Base-by-base conservation (phyloP, 805 yeast genomes). In the Candida krabiensis region DNA sequence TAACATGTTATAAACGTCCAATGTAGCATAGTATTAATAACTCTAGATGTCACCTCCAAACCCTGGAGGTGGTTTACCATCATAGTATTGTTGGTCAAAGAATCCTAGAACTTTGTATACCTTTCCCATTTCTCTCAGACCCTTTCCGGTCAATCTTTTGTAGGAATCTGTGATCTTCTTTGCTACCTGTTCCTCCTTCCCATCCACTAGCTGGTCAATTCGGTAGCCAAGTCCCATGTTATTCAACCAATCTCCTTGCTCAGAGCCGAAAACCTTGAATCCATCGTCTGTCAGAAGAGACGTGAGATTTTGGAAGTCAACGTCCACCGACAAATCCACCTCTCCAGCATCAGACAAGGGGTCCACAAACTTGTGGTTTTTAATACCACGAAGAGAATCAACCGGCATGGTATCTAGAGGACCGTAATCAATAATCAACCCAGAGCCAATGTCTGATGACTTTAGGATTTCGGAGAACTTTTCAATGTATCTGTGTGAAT, bases 271-370 rank as follows among this genome's bases (percentile, higher is more conserved):
- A 9, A 52, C 52, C 23, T 43, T 47, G 31, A 58, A 38, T 1
- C 49, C 41, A 46, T 53, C 33, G 29, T 46, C 40, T 33, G 39
- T 31, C 14, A 69, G 58, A 28, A 74, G 64, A 3, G 56, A 46
- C 11, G 61, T 63, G 36, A 87, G 59, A 17, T 83, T 82, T 19
- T 69, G 72, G 56, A 87, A 87, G 58, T 87, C 96, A 9, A 87
- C 96, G 55, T 87, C 95, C 0, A 83, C 81, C 0, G 95, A 84
- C 21, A 87, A 66, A 63, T 87, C 96, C 3, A 85, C 90, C 24
- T 77, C 74, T 1, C 96, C 96, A 0, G 93, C 93, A 11, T 70
- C 69, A n/a, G 59, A 67, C 42, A 85, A 82, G 1, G 96, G 95
- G 16, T 81, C 76, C 0, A 83, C 90, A 51, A 86, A 73, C 48